Percentiles rank a stretch among this genome's conserved stretches.
These are phyloP conservation scores for Mucuna pruriens DNA, from an alignment of 306 rosid genomes.

Conservation along the genomic window DNA sequence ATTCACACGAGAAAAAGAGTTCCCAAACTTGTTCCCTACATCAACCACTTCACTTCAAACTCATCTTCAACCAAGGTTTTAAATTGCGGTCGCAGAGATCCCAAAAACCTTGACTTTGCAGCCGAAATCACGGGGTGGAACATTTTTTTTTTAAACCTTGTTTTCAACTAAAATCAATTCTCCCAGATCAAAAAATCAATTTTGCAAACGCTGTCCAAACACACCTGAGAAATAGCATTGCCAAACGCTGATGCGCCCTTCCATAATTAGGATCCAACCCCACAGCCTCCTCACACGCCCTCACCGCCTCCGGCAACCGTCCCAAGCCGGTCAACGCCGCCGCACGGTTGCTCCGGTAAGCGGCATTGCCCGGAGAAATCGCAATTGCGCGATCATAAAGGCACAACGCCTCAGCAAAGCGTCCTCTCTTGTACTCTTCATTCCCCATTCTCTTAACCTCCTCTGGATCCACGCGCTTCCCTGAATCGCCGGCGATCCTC, in stretches of 20 bases:
- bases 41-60: not conserved
- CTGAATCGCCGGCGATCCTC: slow-evolving; percentile 35
- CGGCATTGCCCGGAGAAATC: slow-evolving; percentile 69
- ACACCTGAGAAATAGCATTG: slow-evolving; percentile 69
- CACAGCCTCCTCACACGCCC: slow-evolving; percentile 78
- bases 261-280: slow-evolving; percentile 76
- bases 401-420: slow-evolving; percentile 65
- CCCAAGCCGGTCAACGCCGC: slow-evolving; percentile 80
- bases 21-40: not conserved
- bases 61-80: not conserved
- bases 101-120: not conserved
- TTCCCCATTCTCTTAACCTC: slow-evolving; percentile 81
- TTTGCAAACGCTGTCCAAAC: not conserved
- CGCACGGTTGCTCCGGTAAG: slow-evolving; percentile 77
- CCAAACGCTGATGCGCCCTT: slow-evolving; percentile 84
- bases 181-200: not conserved
- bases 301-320: slow-evolving; percentile 69
- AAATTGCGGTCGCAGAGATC: not conserved
- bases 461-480: slow-evolving; percentile 69
- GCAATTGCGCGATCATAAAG: slow-evolving; percentile 78
- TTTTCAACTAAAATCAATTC: not conserved
- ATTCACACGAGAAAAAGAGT: not conserved
- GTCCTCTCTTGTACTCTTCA: slow-evolving; percentile 69
- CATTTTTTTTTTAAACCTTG: not conserved
- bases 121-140: no score